Evolutionary conservation across 345 rosid genomes (phyloP).

Genomic region (Eutrema yunnanense): DNA sequence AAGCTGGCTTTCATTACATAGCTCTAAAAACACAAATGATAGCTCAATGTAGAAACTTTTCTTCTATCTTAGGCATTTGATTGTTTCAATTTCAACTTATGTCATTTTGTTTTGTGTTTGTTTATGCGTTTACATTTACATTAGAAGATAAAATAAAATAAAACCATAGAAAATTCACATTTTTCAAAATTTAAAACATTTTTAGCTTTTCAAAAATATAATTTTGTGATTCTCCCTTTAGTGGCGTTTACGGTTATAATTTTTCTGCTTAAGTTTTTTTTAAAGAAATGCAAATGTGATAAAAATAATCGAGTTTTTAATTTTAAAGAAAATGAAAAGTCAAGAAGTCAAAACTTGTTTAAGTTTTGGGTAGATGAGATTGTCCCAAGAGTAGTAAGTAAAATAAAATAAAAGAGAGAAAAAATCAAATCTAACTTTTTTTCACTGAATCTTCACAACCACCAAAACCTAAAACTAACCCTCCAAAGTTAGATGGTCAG

Average conservation of each 20-base stretch:
- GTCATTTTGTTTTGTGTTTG: background rate
- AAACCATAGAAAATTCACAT: too few species aligned
- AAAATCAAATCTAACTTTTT: conserved; percentile 7
- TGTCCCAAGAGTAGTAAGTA: conserved; percentile 19
- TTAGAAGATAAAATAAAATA: too few species aligned
- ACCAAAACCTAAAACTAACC: conserved; percentile 30
- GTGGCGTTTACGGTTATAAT: too few species aligned
- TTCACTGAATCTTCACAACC: conserved; percentile 30
- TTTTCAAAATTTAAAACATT: too few species aligned
- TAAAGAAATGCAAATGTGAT: too few species aligned
- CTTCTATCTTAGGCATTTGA: background rate
- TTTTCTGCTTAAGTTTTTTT: too few species aligned
- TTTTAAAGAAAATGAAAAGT: background rate
- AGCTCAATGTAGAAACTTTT: background rate
- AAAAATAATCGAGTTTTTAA: too few species aligned
- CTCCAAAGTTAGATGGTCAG: conserved; percentile 30
- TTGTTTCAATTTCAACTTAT: background rate
- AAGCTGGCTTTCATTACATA: background rate
- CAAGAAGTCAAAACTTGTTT: background rate
- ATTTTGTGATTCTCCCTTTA: background rate
- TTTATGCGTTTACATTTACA: background rate
- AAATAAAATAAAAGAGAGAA: background rate
- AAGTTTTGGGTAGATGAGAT: conserved; percentile 24
- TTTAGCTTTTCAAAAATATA: too few species aligned
- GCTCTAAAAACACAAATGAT: background rate